Evolutionary conservation across 2,329 filamentous ascomycete genomes (phyloP).

Genomic region (Nemania abortiva): DNA sequence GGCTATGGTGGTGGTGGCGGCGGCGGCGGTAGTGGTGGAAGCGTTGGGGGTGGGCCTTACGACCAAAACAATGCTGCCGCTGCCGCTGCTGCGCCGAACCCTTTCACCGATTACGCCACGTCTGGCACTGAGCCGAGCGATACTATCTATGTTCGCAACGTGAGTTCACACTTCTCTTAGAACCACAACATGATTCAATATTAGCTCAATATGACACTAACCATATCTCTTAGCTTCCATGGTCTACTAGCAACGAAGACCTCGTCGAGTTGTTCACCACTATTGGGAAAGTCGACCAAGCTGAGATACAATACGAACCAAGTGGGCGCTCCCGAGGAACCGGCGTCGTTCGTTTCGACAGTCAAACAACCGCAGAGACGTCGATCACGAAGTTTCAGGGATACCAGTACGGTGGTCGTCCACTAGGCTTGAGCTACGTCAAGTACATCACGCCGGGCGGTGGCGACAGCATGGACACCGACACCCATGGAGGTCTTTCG

Average conservation of each 20-base stretch:
- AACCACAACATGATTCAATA: constrained; percentile 25
- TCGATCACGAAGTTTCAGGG: constrained; percentile 97
- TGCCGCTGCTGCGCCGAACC: constrained; percentile 76
- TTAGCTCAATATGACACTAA: constrained; percentile 41
- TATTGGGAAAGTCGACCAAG: constrained; percentile 96
- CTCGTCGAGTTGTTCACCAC: constrained; percentile 96
- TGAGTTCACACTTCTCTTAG: constrained; percentile 64
- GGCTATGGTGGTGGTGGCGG: constrained; percentile 51
- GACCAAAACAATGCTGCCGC: constrained; percentile 44
- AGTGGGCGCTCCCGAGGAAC: constrained; percentile 95
- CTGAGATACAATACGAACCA: constrained; percentile 98
- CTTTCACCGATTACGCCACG: constrained; percentile 93
- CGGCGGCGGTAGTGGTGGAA: constrained; percentile 32
- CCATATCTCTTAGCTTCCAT: constrained; percentile 77
- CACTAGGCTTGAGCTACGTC: constrained; percentile 92
- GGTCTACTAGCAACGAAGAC: constrained; percentile 99
- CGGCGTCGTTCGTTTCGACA: constrained; percentile 95
- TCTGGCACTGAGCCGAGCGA: constrained; percentile 85
- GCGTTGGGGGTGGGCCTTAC: constrained; percentile 31
- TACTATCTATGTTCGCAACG: constrained; percentile 95
- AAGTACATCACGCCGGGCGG: constrained; percentile 83
- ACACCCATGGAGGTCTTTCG: constrained; percentile 80
- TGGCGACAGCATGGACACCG: constrained; percentile 84
- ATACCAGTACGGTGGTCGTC: constrained; percentile 96
- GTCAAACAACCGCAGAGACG: constrained; percentile 85